Base-by-base conservation (phyloP, 345 rosid genomes). In the Aquilaria malaccensis region DNA sequence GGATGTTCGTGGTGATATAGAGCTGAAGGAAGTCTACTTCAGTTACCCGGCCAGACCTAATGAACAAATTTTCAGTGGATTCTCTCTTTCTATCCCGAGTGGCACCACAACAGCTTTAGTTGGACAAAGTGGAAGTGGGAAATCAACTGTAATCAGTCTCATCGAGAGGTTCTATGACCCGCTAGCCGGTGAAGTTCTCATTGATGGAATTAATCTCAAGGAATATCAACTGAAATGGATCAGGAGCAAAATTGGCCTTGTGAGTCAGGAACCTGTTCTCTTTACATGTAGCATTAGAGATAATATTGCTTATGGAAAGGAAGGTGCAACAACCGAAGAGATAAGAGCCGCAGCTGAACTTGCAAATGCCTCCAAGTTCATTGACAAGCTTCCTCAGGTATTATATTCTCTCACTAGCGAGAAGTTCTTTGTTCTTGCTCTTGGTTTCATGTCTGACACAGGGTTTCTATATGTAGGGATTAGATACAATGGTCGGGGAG, bases 161-260 rank as follows among this genome's bases (percentile, higher is more conserved):
- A 80, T 88, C 6, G 85, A 86, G 74, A 80, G 96, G 74, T 88
- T 85, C 58, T 85, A 82, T 52, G 93, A 85, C 67, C 93, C 88
- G 1, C 79, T 67, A 48, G 60, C 67, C 0, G 90, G 82, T 37
- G 78, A 80, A 77, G 82, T 88, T 12, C 77, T 65, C 2, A 77
- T 82, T 6, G 93, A 86, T 61, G 85, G 88, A 3, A 56, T 80
- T 37, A 76, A 88, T 33, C 72, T 80, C n/a, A 82, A 72, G 66
- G 78, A 82, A 29, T 73, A 80, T 55, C 86, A 81, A 55, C 79
- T 88, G 6, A 82, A 66, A 68, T 88, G 91, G 88, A 82, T 84
- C 33, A 79, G 96, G 52, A 63, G 59, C 46, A 79, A 84, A 58
- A 86, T 88, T 13, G 88, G 93, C 15, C 84, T 88, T 52, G 96